phyloP scores from a whole-genome alignment of 176 grass and related monocot species.

The Oryza longistaminata region DNA sequence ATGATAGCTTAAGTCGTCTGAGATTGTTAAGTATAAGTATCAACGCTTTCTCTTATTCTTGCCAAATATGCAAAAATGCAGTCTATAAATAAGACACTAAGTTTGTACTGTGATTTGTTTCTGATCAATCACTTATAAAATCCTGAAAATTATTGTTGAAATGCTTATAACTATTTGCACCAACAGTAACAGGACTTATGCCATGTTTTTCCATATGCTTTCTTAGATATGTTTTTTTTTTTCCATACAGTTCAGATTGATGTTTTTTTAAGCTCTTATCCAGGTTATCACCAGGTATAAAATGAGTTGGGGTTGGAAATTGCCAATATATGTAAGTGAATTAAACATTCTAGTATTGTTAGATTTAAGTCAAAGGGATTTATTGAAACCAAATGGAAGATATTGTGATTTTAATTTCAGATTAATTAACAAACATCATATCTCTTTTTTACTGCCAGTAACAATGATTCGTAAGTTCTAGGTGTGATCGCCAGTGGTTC shows the following conservation, averaged over 20 bases:
- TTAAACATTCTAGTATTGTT: background rate
- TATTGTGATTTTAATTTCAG: background rate
- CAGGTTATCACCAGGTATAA: background rate
- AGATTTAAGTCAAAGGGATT: background rate
- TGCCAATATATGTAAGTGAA: background rate
- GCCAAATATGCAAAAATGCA: background rate
- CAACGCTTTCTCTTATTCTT: background rate
- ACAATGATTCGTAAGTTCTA: too few species aligned
- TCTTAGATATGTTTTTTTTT: background rate
- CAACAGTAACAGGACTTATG: background rate
- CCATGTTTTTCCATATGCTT: background rate
- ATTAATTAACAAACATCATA: slow-evolving; percentile 5
- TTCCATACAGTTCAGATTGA: too few species aligned
- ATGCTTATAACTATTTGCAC: background rate
- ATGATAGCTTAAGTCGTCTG: slow-evolving; percentile 55
- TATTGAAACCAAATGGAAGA: too few species aligned
- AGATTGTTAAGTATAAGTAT: slow-evolving; percentile 67
- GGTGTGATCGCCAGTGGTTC: too few species aligned
- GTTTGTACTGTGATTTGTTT: background rate
- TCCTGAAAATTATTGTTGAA: background rate
- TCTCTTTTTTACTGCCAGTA: background rate
- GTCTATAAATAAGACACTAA: background rate
- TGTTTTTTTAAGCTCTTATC: background rate
- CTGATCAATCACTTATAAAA: background rate
- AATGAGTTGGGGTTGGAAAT: background rate